Percentiles rank a stretch among this genome's conserved stretches.
Evolutionary conservation across 495 filamentous ascomycete species (phyloP).

Genomic region (Copromyces sp.): DNA sequence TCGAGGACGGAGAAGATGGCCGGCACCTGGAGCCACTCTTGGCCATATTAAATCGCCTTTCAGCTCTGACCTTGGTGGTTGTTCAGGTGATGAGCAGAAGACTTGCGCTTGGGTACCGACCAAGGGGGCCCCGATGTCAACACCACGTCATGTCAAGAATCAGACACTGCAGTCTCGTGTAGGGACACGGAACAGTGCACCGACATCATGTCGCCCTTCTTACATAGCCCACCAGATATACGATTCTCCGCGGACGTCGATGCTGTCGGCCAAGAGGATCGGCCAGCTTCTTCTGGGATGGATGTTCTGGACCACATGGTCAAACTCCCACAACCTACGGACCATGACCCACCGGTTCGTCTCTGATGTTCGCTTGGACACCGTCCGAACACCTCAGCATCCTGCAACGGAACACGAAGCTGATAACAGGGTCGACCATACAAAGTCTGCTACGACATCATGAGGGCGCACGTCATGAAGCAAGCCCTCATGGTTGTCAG

Average conservation of each 20-base stretch:
- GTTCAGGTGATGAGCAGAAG: background rate
- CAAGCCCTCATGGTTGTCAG: background rate
- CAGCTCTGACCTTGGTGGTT: background rate
- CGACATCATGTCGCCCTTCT: background rate
- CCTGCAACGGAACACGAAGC: background rate
- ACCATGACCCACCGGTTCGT: background rate
- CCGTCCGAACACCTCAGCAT: background rate
- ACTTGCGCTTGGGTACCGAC: background rate
- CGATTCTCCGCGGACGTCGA: background rate
- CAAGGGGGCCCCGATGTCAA: background rate
- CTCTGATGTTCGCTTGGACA: background rate
- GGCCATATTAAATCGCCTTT: background rate
- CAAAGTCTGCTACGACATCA: background rate
- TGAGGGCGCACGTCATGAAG: background rate
- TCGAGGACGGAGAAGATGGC: background rate
- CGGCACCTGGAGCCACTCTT: background rate
- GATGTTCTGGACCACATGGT: background rate
- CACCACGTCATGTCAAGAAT: background rate
- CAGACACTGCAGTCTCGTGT: background rate
- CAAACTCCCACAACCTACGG: background rate
- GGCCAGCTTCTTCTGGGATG: background rate
- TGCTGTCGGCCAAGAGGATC: background rate
- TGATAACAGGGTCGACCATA: background rate
- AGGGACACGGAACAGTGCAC: background rate
- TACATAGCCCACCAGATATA: background rate